A percentile compares a stretch with the other conserved stretches of the same genome.
These are phyloP conservation scores for Dryadomyces quercus-mongolicae DNA, from an alignment of 2,329 filamentous ascomycete species.

Conservation along the genomic window DNA sequence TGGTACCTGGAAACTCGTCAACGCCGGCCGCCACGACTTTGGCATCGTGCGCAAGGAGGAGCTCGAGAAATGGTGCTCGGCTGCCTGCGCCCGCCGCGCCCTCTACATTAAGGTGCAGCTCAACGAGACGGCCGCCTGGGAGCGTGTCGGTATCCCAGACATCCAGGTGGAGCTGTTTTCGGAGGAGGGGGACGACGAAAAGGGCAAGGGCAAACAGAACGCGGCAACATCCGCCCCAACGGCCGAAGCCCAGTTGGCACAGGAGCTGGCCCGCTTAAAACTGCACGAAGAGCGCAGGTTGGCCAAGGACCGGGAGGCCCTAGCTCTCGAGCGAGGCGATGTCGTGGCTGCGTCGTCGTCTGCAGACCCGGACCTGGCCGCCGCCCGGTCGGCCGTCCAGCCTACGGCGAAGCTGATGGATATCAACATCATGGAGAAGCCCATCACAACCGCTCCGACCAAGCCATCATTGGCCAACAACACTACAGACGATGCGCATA, in stretches of 20 bases:
- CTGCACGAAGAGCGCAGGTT: slow-evolving; percentile 30
- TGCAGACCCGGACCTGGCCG: slow-evolving; percentile 32
- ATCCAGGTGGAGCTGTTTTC: slow-evolving; percentile 52
- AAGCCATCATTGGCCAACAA: slow-evolving; percentile 22
- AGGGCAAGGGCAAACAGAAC: slow-evolving; percentile 23
- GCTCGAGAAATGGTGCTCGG: slow-evolving; percentile 78
- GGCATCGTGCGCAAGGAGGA: slow-evolving; percentile 60
- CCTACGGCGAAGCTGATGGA: slow-evolving; percentile 28
- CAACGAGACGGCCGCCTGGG: slow-evolving; percentile 74
- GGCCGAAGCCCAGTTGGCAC: slow-evolving; percentile 16
- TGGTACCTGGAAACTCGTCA: slow-evolving; percentile 57
- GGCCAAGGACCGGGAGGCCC: slow-evolving; percentile 25
- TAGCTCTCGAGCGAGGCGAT: slow-evolving; percentile 39
- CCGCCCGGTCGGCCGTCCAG: slow-evolving; percentile 16
- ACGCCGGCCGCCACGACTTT: slow-evolving; percentile 38
- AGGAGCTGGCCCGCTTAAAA: slow-evolving; percentile 28
- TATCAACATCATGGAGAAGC: slow-evolving; percentile 41
- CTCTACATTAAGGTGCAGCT: slow-evolving; percentile 85
- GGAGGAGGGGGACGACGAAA: slow-evolving; percentile 43
- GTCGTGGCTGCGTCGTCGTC: slow-evolving; percentile 33
- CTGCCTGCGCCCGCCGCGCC: slow-evolving; percentile 64
- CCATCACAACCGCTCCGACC: slow-evolving; percentile 24
- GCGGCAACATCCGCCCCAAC: background rate
- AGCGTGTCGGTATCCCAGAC: slow-evolving; percentile 49
- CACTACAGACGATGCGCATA: slow-evolving; percentile 26